These are phyloP conservation scores for Kodamaea lidongshanica DNA, from an alignment of 805 yeast genomes.

Conservation along the genomic window DNA sequence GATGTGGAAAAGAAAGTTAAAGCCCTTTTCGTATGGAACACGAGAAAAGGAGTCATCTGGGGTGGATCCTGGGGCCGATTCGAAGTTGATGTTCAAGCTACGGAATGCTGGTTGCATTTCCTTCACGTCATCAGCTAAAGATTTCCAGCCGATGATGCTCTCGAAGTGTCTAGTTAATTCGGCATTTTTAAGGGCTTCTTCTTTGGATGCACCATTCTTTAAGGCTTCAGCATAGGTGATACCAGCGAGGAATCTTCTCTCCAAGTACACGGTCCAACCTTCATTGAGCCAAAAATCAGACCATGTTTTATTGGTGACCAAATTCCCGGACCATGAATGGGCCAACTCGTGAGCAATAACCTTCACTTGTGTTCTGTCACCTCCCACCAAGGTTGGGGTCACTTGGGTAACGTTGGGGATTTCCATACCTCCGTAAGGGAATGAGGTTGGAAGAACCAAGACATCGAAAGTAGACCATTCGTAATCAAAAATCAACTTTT, in stretches of 20 bases:
- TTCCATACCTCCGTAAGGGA: slow-evolving; percentile 94
- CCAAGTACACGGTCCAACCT: slow-evolving; percentile 93
- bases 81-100: slow-evolving; percentile 60
- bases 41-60: slow-evolving; percentile 87
- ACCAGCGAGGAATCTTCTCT: slow-evolving; percentile 71
- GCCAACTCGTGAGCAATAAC: slow-evolving; percentile 92
- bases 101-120: slow-evolving; percentile 43
- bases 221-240: slow-evolving; percentile 28
- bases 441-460: slow-evolving; percentile 66
- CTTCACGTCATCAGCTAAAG: slow-evolving; percentile 58
- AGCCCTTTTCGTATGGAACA: slow-evolving; percentile 91
- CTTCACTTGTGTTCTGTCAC: slow-evolving; percentile 79
- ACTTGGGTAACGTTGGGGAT: slow-evolving; percentile 88
- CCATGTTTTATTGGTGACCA: slow-evolving; percentile 88
- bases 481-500: slow-evolving; percentile 65
- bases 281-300: slow-evolving; percentile 93
- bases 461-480: slow-evolving; percentile 84
- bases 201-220: slow-evolving; percentile 9
- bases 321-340: slow-evolving; percentile 89
- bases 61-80: slow-evolving; percentile 45
- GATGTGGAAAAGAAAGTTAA: slow-evolving; percentile 44
- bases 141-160: slow-evolving; percentile 87
- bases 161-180: slow-evolving; percentile 72
- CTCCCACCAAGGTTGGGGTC: slow-evolving; percentile 80
- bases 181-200: slow-evolving; percentile 42